A percentile compares a stretch with the other conserved stretches of the same genome.
Conservation (phyloP, 164 flowering plant genomes). For the Vitis labrusca region DNA sequence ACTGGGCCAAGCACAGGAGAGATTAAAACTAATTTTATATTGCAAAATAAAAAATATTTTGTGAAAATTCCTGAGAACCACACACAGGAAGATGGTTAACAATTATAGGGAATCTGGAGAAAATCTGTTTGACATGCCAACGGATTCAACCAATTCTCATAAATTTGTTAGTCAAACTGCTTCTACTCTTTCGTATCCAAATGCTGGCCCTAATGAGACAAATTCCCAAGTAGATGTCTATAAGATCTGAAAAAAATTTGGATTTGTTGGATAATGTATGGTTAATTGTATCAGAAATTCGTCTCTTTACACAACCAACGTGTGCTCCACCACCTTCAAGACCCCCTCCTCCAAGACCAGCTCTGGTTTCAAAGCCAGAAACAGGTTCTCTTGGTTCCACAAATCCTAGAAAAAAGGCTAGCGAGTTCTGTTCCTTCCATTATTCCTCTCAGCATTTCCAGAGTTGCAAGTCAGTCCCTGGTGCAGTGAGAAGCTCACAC, state of each 20-base stretch:
- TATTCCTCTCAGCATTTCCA: constrained; percentile 36
- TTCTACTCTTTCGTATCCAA: constrained; percentile 37
- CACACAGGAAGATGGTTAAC: constrained; percentile 32
- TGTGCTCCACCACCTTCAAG: constrained; percentile 98
- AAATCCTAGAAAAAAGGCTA: constrained; percentile 46
- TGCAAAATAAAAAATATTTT: constrained; percentile 34
- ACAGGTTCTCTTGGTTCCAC: constrained; percentile 31
- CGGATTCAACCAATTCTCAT: constrained; percentile 40
- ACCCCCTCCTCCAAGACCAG: constrained; percentile 85
- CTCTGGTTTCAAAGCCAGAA: constrained; percentile 38
- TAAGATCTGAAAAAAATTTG: constrained; percentile 41
- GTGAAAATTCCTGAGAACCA: constrained; percentile 33
- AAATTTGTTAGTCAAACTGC: constrained; percentile 32
- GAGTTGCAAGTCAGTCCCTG: constrained; percentile 38
- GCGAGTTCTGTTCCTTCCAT: constrained; percentile 42
- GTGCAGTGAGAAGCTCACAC: constrained; percentile 37
- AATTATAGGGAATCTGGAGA: constrained; percentile 45
- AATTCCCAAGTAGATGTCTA: constrained; percentile 31
- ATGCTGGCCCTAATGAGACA: constrained; percentile 29
- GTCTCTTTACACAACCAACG: constrained; percentile 89
- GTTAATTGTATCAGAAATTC: constrained; percentile 89
- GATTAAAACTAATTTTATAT: constrained; percentile 27
- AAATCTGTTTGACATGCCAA: constrained; percentile 50
- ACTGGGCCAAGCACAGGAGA: constrained; percentile 25
- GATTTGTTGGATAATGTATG: constrained; percentile 67